Evolutionary conservation across 2,329 filamentous ascomycete species (phyloP), one percentile per base, ranked within the genome.

Genomic region (Penicillium oxalicum): DNA sequence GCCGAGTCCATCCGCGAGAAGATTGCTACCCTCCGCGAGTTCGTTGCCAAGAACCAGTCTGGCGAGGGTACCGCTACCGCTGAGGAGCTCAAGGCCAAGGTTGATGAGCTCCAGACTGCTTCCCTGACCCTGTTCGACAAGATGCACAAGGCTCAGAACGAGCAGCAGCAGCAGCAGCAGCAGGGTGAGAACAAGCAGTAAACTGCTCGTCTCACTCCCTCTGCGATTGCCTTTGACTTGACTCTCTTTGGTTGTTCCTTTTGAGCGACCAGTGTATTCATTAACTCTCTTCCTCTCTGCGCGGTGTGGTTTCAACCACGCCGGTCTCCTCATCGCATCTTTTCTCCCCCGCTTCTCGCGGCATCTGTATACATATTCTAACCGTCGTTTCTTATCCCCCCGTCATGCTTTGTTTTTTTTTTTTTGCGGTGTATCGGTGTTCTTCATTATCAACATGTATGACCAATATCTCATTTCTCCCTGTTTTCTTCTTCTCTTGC

Each of bases 81-180:
- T 44, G 87, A 88, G 58, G 88, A 97, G 75, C 86, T 98, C 74
- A 97, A 97, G 87, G 83, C 88, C 78, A 96, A 96, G 88, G 94
- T 88, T 65, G 93, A 97, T 61, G 91, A 96, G 75, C 87, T 98
- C 69, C 93, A 97, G 79, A 88, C 87, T 71, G 88, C 91, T 61
- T 91, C 87, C 74, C 79, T 98, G 76, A 95, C 88, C 77, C 84
- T 97, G 67, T 97, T 98, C 74, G 93, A 97, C 79, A 96, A 97
- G 87, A 95, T 98, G 88, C 91, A 98, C 87, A 94, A 95, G 81
- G 89, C 91, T 61, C 86, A 88, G 63, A 72, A 75, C 61, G 87
- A 91, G 77, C 78, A 77, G 61, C 57, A 81, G 68, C 74, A 80
- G 65, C 62, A 73, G 68, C 74, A 64, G 60, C 60, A 60, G 59